Evolutionary conservation across 371 early-diverging fungal species (phyloP), one percentile per base, ranked within the genome.

Genomic region (Coemansia sp.): DNA sequence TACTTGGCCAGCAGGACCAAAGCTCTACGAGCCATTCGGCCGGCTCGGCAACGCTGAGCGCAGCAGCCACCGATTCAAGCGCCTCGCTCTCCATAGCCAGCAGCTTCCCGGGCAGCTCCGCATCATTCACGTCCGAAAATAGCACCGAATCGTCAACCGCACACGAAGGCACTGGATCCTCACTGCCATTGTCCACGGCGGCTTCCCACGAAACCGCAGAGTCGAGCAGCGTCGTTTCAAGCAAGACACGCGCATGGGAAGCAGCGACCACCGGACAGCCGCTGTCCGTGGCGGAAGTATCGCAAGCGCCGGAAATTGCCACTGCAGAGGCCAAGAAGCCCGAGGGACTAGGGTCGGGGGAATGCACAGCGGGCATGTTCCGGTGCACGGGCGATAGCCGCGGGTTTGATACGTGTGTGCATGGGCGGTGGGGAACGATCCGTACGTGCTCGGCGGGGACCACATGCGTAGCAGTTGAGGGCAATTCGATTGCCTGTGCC

Each of bases 341-440:
- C 7, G 39, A 29, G 5, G 29, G 31, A 24, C 24, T 24, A 24
- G 24, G 24, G 24, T 24, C 24, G 14, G 55, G 31, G 11, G 39
- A 39, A 14, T 61, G 61, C 29, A n/a, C 32, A n/a, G 32, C 24
- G 5, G 61, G 61, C 12, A 43, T 11, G n/a, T 37, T 61, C 36
- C 40, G 61, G 36, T 61, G 61, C 54, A 44, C 42, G 2, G 8
- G 2, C 8, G 54, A 43, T 14, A 24, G 31, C 5, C 34, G 18
- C 4, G 38, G 46, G 3, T 61, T 61, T 10, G 61, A 61, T 31
- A 59, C 60, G 10, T 59, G 60, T 31, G 50, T 59, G 32, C 40
- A 50, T 59, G 60, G 60, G 2, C 37, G 37, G 10, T 59, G 60
- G 60, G 60, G 60, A 29, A 60, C 60, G 6, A 34, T 60, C 31